phyloP scores from a whole-genome alignment of 1,139 yeast species.

The Lodderomyces oxycetoniae region DNA sequence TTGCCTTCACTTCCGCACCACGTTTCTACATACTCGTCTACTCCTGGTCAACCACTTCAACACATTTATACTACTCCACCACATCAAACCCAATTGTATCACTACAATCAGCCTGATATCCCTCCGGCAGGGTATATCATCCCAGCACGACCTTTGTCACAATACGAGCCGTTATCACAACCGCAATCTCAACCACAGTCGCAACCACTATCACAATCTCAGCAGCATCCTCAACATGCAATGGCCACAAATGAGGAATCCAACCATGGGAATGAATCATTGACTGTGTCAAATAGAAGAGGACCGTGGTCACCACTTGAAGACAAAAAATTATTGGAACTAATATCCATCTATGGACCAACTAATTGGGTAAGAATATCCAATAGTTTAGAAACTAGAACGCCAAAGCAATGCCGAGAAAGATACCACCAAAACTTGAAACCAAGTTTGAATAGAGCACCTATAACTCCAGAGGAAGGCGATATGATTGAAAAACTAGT shows the following conservation, averaged over 20 bases:
- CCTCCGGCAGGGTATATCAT: background rate
- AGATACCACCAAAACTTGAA: slow-evolving; percentile 89
- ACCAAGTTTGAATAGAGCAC: slow-evolving; percentile 75
- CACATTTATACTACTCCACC: background rate
- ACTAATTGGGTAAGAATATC: slow-evolving; percentile 88
- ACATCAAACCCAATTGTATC: slow-evolving; percentile 2
- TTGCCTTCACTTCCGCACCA: background rate
- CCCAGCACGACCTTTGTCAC: background rate
- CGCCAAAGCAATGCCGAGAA: slow-evolving; percentile 91
- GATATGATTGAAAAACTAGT: slow-evolving; percentile 75
- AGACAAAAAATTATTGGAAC: slow-evolving; percentile 65
- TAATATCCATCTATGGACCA: slow-evolving; percentile 74
- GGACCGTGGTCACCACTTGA: slow-evolving; percentile 94
- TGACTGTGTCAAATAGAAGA: slow-evolving; percentile 30
- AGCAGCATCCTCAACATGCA: background rate
- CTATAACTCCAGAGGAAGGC: slow-evolving; percentile 84
- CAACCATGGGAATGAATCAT: too few relatives aligned
- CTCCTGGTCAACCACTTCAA: background rate
- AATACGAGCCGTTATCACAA: slow-evolving; percentile 3
- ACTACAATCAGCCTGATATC: background rate
- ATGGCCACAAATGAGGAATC: too few relatives aligned
- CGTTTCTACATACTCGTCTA: background rate
- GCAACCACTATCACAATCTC: too few relatives aligned
- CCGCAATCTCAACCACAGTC: slow-evolving; percentile 2
- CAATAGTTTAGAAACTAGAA: slow-evolving; percentile 65